Evolutionary conservation across 2,329 filamentous ascomycete genomes (phyloP), one percentile per base, ranked within the genome.

Genomic region (Dactylellina drechsleri): DNA sequence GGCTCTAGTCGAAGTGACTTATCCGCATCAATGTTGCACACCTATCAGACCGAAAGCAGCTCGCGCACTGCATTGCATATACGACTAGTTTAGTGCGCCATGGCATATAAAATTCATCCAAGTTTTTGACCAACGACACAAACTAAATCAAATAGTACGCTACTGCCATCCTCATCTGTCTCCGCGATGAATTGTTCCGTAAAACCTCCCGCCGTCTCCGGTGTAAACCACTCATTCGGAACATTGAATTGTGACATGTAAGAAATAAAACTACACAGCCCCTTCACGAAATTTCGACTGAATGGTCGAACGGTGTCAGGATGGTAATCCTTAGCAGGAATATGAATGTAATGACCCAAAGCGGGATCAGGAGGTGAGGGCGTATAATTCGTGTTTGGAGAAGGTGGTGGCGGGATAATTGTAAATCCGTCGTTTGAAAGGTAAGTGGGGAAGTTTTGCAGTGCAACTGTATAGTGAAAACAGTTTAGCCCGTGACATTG

Each of bases 171-270:
- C 20, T 65, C 41, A 8, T 54, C 60, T 6, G 60, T 65, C 26
- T 73, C 68, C 12, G 53, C 12, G 26, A 66, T 16, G 36, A 73
- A 73, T 43, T 56, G 53, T 40, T 60, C 23, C 0, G 31, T 20
- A 43, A 73, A 73, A 36, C 15, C 54, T 13, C 36, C 36, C 18
- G 36, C 60, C 1, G 68, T 73, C 23, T 73, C 60, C 6, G 54
- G 45, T 15, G 68, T 73, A 54, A 73, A 73, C 60, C 54, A 73
- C 20, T 66, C 60, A 26, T 73, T 73, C 16, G 36, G 54, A 31
- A 73, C 43, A 43, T 60, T 57, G n/a, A 60, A 28, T 18, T 73
- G 45, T 12, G 54, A 54, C 68, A 66, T 73, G 26, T 49, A 73
- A 7, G 60, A 66, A 15, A 66, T 54, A 28, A 73, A n/a, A 23